Percentiles rank a stretch among this genome's conserved stretches.
Conservation (phyloP, 805 yeast species). For the Zygosaccharomyces pseudorouxii region DNA sequence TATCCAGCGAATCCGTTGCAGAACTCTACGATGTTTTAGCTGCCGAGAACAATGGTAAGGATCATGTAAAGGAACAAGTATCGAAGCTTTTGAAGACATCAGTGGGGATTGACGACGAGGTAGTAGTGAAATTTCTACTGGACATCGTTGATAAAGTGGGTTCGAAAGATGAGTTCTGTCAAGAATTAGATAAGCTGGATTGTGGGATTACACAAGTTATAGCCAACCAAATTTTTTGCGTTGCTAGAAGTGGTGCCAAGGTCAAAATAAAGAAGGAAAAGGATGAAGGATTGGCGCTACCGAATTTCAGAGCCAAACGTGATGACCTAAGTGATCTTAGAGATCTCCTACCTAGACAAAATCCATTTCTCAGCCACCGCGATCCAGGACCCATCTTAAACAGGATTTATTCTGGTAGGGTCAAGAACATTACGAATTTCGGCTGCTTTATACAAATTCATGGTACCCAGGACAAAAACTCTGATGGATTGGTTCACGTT, state of each 20-base stretch:
- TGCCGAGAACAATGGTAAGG: neutral
- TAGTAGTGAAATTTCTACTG: conserved; percentile 25
- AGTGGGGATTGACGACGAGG: conserved; percentile 18
- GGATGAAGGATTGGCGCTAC: conserved; percentile 11
- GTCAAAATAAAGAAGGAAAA: conserved; percentile 12
- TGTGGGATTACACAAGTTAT: conserved; percentile 20
- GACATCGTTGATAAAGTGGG: conserved; percentile 16
- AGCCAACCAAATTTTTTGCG: conserved; percentile 12
- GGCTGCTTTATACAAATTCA: conserved; percentile 72
- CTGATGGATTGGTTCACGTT: conserved; percentile 70
- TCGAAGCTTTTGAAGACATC: conserved; percentile 12
- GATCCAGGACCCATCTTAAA: conserved; percentile 39
- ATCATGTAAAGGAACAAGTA: conserved; percentile 8
- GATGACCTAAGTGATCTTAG: conserved; percentile 14
- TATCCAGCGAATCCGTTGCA: conserved; percentile 15
- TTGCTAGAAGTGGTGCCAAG: neutral
- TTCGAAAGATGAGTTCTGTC: conserved; percentile 11
- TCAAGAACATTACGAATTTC: conserved; percentile 55
- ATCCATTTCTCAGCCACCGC: conserved; percentile 10
- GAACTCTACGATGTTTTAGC: conserved; percentile 13
- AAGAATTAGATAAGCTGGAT: conserved; percentile 21
- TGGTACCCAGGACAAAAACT: conserved; percentile 33
- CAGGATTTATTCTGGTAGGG: conserved; percentile 54
- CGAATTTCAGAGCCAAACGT: conserved; percentile 22
- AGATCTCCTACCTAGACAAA: conserved; percentile 15